Base-by-base conservation (phyloP, 345 rosid species). In the Lumnitzera racemosa region DNA sequence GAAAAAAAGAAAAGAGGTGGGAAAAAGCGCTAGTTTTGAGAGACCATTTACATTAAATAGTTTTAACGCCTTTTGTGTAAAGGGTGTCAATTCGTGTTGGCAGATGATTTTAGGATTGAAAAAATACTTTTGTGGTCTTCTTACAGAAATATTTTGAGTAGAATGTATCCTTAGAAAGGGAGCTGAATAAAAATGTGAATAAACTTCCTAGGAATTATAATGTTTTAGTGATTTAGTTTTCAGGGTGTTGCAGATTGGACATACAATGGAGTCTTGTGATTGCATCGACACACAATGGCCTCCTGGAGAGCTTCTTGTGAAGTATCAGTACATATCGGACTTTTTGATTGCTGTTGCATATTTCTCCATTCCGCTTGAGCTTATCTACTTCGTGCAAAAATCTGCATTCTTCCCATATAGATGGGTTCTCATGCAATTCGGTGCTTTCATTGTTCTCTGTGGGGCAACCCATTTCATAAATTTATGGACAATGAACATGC, bases 371-470 rank as follows among this genome's bases (percentile, higher is more conserved):
- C 96, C 96, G 15, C 54, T 91, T 2, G 96, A 89, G 81, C 87
- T 89, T 59, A 85, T 92, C 11, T 89, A 85, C 57, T 92, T 92
- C 60, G 96, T 92, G 57, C 88, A 92, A 56, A 92, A 78, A 69
- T 87, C 95, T 1, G 88, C 91, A 1, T 83, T 89, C 83, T 89
- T 87, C 77, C 98, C 98, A 0, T 92, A 92, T 69, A 77, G 86
- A 82, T 87, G 96, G 96, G 98, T 92, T 63, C 95, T 92, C 2
- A 78, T 89, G 95, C 98, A 89, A 74, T 92, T 92, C 53, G 96
- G 98, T 46, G 94, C 96, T 51, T 92, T 92, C 51, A 92, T 92
- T 69, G 80, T 92, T 59, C 96, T 89, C 49, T 92, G 98, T 61
- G 98, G 98, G 49, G 94, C 95, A 4, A 92, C 98, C 4, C 98